Conservation (phyloP, 805 yeast genomes). For the Saturnispora zaruensis region DNA sequence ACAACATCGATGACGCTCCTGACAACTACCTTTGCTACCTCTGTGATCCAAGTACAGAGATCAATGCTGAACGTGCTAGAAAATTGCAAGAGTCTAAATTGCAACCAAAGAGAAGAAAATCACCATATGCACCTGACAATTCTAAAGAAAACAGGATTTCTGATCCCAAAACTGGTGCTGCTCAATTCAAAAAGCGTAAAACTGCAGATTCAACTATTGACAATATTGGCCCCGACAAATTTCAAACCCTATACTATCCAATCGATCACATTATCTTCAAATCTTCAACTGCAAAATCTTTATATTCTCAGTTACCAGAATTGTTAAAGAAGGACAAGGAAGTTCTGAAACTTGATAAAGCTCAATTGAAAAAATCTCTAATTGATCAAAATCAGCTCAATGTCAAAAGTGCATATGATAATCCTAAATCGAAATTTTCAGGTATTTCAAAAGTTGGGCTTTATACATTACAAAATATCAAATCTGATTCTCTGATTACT, state of each 20-base stretch:
- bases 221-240: constrained; percentile 37
- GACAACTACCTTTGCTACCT: constrained; percentile 73
- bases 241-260: constrained; percentile 44
- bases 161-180: constrained; percentile 9
- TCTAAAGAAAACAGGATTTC: background rate
- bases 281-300: constrained; percentile 27
- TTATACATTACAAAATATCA: constrained; percentile 34
- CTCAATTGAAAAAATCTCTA: constrained; percentile 21
- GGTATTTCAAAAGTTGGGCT: constrained; percentile 69
- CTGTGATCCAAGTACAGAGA: constrained; percentile 46
- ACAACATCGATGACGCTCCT: constrained; percentile 58
- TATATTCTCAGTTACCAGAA: constrained; percentile 21
- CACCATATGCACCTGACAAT: constrained; percentile 13
- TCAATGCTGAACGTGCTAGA: constrained; percentile 33
- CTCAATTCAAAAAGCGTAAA: constrained; percentile 26
- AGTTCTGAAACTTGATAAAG: constrained; percentile 17
- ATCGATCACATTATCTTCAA: constrained; percentile 40
- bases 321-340: constrained; percentile 19
- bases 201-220: constrained; percentile 31
- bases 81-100: constrained; percentile 28
- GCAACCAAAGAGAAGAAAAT: constrained; percentile 27
- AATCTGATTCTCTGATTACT: constrained; percentile 41
- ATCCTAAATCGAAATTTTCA: constrained; percentile 46
- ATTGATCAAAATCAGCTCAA: constrained; percentile 10
- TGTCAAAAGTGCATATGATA: constrained; percentile 54